These are phyloP conservation scores for Brassica rapa DNA, from an alignment of 345 rosid species.

Conservation along the genomic window DNA sequence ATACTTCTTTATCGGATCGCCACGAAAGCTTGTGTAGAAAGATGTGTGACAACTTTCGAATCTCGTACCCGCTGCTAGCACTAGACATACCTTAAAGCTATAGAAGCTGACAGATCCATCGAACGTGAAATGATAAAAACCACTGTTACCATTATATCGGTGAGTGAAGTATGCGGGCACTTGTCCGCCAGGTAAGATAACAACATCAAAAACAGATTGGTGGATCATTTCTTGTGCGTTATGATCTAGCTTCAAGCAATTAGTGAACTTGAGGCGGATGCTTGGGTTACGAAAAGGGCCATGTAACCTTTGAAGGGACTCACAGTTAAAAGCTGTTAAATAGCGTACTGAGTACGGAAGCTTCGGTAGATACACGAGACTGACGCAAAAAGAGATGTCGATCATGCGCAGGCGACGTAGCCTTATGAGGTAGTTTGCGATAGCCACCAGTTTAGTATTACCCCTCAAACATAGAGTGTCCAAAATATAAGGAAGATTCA, in stretches of 20 bases:
- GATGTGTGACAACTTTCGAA: not conserved
- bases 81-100: not conserved
- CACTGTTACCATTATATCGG: not conserved
- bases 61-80: not conserved
- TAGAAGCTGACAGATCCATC: not conserved
- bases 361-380: not conserved
- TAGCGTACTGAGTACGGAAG: not conserved
- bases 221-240: not conserved
- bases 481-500: not conserved
- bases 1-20: not conserved
- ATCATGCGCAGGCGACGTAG: not conserved
- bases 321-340: not conserved
- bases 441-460: not conserved
- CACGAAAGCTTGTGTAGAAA: not conserved
- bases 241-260: not conserved
- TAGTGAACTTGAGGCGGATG: not conserved
- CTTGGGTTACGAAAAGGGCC: not conserved
- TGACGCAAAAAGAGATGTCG: not conserved
- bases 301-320: not conserved
- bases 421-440: not conserved
- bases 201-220: not conserved
- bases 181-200: constrained; percentile 7
- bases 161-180: not conserved
- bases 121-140: not conserved
- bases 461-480: not conserved